Percentiles rank a stretch among this genome's conserved stretches.
These are phyloP conservation scores for Acacia confusa DNA, from an alignment of 306 rosid genomes.

Conservation along the genomic window DNA sequence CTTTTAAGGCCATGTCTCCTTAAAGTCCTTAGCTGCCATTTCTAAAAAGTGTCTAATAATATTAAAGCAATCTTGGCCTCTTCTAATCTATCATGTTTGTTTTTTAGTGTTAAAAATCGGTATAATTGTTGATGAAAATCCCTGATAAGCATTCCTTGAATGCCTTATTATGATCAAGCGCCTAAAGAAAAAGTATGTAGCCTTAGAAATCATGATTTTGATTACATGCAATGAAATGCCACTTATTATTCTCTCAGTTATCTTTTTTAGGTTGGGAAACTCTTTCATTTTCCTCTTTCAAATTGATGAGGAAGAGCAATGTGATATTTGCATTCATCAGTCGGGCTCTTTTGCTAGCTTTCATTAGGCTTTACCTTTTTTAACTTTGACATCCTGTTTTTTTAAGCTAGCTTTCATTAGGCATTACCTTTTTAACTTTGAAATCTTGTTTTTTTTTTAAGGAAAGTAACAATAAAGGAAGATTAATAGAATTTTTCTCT, in stretches of 20 bases:
- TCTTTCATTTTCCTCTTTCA: conserved; percentile 4
- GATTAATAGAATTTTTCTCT: not conserved
- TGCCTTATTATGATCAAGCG: not conserved
- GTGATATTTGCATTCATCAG: not conserved
- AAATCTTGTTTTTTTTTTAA: not conserved
- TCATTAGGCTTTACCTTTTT: too few relatives aligned
- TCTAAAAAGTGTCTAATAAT: not conserved
- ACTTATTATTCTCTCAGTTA: not conserved
- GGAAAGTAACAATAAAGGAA: not conserved
- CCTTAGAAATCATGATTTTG: not conserved
- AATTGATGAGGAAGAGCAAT: not conserved
- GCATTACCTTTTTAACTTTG: conserved; percentile 5
- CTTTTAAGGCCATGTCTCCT: not conserved
- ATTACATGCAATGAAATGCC: not conserved
- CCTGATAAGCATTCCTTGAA: not conserved
- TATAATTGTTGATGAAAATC: not conserved
- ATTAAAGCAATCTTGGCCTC: not conserved
- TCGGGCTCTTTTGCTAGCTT: not conserved
- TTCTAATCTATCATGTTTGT: not conserved
- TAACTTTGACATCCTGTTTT: too few relatives aligned
- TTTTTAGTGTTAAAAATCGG: not conserved
- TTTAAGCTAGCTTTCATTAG: too few relatives aligned
- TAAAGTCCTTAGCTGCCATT: not conserved
- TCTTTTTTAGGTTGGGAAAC: not conserved
- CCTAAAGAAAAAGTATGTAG: not conserved